Base-by-base conservation (phyloP, 75 land plant genomes). In the Chamaecyparis obtusa region DNA sequence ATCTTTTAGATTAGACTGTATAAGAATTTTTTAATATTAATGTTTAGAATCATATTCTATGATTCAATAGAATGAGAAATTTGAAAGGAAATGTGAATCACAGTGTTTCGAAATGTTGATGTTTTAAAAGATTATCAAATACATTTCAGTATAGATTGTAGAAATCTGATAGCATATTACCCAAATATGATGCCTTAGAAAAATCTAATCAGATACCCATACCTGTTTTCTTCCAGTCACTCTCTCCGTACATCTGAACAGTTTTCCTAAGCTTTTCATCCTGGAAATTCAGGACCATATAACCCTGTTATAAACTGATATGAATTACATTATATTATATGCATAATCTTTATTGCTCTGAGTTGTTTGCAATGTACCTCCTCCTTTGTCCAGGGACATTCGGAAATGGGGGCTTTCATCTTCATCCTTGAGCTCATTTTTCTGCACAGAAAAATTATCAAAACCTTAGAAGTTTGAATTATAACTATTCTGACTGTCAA, bases 201-300 rank as follows among this genome's bases (percentile, higher is more conserved):
- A 60, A 17, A 57, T 6, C 14, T 21, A 19, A 32, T 10, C 9
- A 55, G 4, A 33, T 35, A 37, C 10, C 21, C 44, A 67, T 35
- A 37, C 60, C 4, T 86, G 93, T 95, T 78, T 93, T 92, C 85
- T 94, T 95, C 96, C 95, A 95, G 37, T 90, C 89, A 75, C 85
- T 93, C 16, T 93, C 94, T 15, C 88, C 89, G 91, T 89, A 90
- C 35, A 48, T 83, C 39, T 89, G 88, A 16, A 95, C 95, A 39
- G 90, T 91, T 48, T 85, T 77, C 24, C 86, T 27, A 87, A 94
- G 60, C 35, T 55, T 57, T 44, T 90, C 91, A 87, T 95, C 95
- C 95, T 95, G 90, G 48, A 21, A 17, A 44, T 19, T 32, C 30
- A 77, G 33, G 32, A 32, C 43, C 24, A 19, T 36, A 41, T 21